Percentiles rank a stretch among this genome's conserved stretches.
Evolutionary conservation across 2,329 filamentous ascomycete genomes (phyloP).

Genomic region (Nemania abortiva): DNA sequence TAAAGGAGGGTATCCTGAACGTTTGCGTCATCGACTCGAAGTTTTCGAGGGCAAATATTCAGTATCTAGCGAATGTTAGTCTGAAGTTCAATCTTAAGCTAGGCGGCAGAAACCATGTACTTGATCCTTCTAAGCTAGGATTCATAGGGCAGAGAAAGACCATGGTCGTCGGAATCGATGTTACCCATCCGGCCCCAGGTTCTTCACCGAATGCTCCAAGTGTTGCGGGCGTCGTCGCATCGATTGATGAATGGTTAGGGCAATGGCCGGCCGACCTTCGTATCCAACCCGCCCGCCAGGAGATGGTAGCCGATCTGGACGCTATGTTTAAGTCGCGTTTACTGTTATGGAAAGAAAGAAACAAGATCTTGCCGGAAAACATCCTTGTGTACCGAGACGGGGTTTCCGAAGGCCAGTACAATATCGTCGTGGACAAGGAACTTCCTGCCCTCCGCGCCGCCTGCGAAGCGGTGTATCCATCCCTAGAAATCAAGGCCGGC

Average conservation of each 20-base stretch:
- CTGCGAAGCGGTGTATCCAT: constrained; percentile 70
- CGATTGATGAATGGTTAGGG: constrained; percentile 73
- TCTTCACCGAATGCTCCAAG: constrained; percentile 2
- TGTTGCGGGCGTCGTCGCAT: constrained; percentile 83
- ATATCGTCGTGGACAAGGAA: constrained; percentile 74
- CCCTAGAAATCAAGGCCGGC: constrained; percentile 63
- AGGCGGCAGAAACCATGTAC: constrained; percentile 16
- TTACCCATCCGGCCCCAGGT: constrained; percentile 90
- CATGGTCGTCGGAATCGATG: constrained; percentile 89
- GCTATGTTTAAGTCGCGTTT: constrained; percentile 62
- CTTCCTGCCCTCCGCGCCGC: constrained; percentile 74
- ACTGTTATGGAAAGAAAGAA: constrained; percentile 70
- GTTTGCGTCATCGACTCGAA: constrained; percentile 22
- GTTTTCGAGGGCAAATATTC: constrained; percentile 13
- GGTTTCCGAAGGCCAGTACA: constrained; percentile 81
- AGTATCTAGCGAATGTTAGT: constrained; percentile 20
- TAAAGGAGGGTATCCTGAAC: background rate
- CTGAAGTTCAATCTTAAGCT: constrained; percentile 32
- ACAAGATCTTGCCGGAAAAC: constrained; percentile 73
- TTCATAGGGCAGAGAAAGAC: constrained; percentile 70
- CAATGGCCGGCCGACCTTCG: constrained; percentile 83
- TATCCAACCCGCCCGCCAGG: constrained; percentile 72
- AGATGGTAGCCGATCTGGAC: constrained; percentile 72
- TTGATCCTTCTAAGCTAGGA: constrained; percentile 12
- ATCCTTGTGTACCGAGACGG: constrained; percentile 90